Percentiles rank a stretch among this genome's conserved stretches.
These are phyloP conservation scores for Talaromyces sp. DNA, from an alignment of 2,329 filamentous ascomycete species.

Conservation along the genomic window DNA sequence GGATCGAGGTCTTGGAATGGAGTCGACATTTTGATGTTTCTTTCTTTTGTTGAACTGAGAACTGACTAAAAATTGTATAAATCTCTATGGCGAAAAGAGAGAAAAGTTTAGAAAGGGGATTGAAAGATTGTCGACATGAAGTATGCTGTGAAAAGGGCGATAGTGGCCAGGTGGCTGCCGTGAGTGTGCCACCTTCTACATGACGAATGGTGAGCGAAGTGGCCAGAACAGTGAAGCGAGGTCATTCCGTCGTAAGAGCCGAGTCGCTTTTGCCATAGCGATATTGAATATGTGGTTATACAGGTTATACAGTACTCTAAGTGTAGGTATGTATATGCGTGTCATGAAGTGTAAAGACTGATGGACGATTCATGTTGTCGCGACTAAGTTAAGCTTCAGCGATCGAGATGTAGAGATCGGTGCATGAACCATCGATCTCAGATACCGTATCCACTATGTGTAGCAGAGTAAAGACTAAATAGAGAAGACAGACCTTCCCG, in stretches of 20 bases:
- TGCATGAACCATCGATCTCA: conserved; percentile 6
- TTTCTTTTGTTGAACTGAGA: background rate
- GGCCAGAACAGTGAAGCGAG: background rate
- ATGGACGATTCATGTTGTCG: background rate
- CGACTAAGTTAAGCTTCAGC: background rate
- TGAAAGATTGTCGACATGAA: background rate
- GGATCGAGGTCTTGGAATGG: conserved; percentile 21
- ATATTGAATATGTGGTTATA: background rate
- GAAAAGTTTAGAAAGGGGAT: background rate
- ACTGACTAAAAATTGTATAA: background rate
- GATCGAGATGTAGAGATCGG: background rate
- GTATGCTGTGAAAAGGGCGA: conserved; percentile 2
- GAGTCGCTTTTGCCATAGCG: background rate
- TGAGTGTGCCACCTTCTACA: background rate
- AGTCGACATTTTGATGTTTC: conserved; percentile 11
- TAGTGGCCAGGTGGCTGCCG: background rate
- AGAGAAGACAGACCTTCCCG: no score
- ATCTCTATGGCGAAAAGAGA: background rate
- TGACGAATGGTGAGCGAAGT: conserved; percentile 14
- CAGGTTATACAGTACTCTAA: background rate
- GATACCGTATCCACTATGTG: background rate
- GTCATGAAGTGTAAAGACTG: no score
- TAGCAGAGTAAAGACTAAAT: no score
- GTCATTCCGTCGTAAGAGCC: conserved; percentile 10
- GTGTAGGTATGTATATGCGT: background rate